Evolutionary conservation across 768 basidiomycete species (phyloP).

Genomic region (Suillus spraguei): DNA sequence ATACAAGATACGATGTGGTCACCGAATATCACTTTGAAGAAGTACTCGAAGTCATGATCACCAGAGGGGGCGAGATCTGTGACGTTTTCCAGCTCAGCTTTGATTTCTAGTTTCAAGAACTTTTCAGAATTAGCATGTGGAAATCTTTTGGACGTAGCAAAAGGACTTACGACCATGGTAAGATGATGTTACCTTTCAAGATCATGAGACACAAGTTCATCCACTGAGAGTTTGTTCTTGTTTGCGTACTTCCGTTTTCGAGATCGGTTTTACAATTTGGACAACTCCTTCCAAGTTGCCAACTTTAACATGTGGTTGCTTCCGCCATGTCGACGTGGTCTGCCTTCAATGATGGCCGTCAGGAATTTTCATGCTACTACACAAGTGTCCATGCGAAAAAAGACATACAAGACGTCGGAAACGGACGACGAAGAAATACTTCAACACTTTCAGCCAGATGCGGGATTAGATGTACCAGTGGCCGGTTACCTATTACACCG

Average conservation of each 20-base stretch:
- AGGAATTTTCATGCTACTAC: conserved; percentile 31
- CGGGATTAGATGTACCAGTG: conserved; percentile 63
- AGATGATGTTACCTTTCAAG: conserved; percentile 7
- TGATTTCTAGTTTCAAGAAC: conserved; percentile 68
- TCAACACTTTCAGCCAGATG: conserved; percentile 36
- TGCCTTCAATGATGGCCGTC: conserved; percentile 12
- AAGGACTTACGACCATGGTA: conserved; percentile 54
- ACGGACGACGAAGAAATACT: conserved; percentile 41
- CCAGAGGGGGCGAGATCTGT: conserved; percentile 66
- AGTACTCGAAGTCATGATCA: conserved; percentile 69
- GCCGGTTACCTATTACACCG: conserved; percentile 73
- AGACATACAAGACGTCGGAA: conserved; percentile 35
- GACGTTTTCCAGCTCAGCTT: conserved; percentile 81
- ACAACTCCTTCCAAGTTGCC: not conserved
- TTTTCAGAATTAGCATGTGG: conserved; percentile 23
- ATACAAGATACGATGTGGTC: conserved; percentile 8
- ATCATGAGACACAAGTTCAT: not conserved
- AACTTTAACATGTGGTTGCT: conserved; percentile 24
- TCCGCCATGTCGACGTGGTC: conserved; percentile 20
- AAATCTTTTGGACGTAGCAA: conserved; percentile 1
- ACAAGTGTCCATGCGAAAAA: conserved; percentile 19
- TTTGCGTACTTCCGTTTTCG: conserved; percentile 21
- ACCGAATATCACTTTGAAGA: conserved; percentile 60
- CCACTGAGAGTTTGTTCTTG: conserved; percentile 23
- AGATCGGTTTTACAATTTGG: not conserved